Percentiles rank a stretch among this genome's conserved stretches.
Conservation (phyloP, 352 stramenopile species). For the Globisporangium okanoganense region DNA sequence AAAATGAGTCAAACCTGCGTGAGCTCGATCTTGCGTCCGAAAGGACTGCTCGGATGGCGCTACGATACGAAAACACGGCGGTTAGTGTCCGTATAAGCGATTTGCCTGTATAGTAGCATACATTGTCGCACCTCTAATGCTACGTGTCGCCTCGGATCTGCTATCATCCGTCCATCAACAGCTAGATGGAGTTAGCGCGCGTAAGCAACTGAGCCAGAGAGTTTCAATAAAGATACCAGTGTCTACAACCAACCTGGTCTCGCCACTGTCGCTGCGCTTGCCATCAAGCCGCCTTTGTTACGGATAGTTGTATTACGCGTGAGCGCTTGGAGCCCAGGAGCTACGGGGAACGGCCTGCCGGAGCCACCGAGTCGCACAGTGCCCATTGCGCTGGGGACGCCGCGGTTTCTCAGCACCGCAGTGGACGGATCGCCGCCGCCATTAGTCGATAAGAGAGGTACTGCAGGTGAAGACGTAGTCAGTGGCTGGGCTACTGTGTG, state of each 20-base stretch:
- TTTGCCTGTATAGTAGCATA: too few species aligned
- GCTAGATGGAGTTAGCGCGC: too few species aligned
- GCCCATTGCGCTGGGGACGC: constrained; percentile 41
- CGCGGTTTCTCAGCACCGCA: constrained; percentile 23
- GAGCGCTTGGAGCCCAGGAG: neutral
- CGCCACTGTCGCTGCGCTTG: neutral
- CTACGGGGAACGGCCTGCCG: constrained; percentile 27
- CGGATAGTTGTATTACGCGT: neutral
- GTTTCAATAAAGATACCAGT: neutral
- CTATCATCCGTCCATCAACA: too few species aligned
- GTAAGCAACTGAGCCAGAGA: too few species aligned
- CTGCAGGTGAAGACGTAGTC: constrained; percentile 17
- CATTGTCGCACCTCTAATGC: neutral
- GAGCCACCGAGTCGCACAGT: constrained; percentile 47
- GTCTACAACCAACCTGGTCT: neutral
- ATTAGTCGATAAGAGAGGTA: too few species aligned
- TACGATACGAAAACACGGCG: constrained; percentile 12
- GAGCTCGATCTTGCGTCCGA: constrained; percentile 33
- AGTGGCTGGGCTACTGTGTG: neutral
- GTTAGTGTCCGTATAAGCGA: too few species aligned
- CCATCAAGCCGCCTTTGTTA: neutral
- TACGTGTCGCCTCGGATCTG: neutral
- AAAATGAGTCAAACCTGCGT: constrained; percentile 27
- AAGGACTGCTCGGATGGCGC: constrained; percentile 38
- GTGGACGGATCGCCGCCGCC: neutral